Base-by-base conservation (phyloP, 306 rosid species). In the Hippophae tibetana region DNA sequence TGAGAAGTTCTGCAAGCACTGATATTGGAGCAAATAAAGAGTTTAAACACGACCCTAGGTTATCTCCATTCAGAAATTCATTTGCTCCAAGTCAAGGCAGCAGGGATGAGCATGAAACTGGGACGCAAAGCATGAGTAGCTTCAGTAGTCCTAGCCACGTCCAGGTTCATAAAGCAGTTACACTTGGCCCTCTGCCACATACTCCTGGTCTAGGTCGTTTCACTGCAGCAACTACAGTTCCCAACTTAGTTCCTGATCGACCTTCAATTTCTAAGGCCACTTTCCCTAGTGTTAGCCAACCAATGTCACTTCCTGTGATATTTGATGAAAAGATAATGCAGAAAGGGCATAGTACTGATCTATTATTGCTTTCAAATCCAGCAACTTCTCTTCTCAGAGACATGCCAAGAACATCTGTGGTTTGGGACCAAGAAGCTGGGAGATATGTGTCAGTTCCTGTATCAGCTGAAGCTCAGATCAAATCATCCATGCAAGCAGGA, bases 371-470 rank as follows among this genome's bases (percentile, higher is more conserved):
- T 71, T 79, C 95, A 23, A 83, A 79, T 68, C 77, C 93, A 7
- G 60, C 81, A 60, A 43, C 95, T 5, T 78, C 95, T 74, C 82
- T 90, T 81, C 80, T 87, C 74, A 72, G 97, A 67, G 97, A 90
- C n/a, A 83, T 85, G 60, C 81, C 79, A 67, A 85, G 94, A 65
- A 76, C 98, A 56, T 92, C 98, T 42, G 98, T 92, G 65, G 96
- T 87, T 56, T 92, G 96, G 98, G 98, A 92, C 74, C 98, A 92
- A 85, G 98, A 92, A 79, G 98, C 98, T 3, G 98, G 98, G 61
- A 76, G 98, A 69, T 92, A 87, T 62, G 82, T 92, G n/a, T 87
- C 98, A 1, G 86, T 87, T 73, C 95, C 96, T 58, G 73, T 79
- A 51, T 74, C 94, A 56, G 84, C 96, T 56, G 98, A 92, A 67